Evolutionary conservation across 192 early-diverging fungal genomes (phyloP), one percentile per base, ranked within the genome.

Genomic region (Backusella tuberculispora): DNA sequence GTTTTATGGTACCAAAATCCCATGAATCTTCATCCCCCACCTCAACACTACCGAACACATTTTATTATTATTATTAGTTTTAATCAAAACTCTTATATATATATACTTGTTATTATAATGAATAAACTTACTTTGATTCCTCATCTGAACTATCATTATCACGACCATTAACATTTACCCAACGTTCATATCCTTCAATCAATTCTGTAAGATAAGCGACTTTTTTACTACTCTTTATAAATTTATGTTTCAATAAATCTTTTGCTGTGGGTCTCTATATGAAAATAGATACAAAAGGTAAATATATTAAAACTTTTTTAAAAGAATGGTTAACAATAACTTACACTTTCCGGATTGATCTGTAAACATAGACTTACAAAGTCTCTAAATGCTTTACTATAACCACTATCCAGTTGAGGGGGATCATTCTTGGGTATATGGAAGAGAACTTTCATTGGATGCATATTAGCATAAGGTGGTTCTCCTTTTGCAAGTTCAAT

Each of bases 371-470:
- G 72, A 7, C 85, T 74, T 9, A 98, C 88, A 86, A 99, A 98
- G 53, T 98, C 96, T 74, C 93, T 91, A 85, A 99, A 97, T 0
- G 86, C 74, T 78, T 90, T 92, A 43, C 92, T 91, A 77, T 91
- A 97, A 26, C 85, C 83, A 15, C 91, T 90, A 42, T 91, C 92
- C 46, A 98, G 84, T 66, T 80, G 76, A 45, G 97, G 96, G 17
- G 98, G 95, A 19, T 92, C 89, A 64, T 94, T 93, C 78, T 96
- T 94, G 29, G 95, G 96, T 69, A 98, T 98, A 50, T 96, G 83
- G 76, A 98, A 96, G 44, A 99, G 83, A 14, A 95, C 98, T 77
- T 95, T 93, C 93, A 98, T 95, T 6, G 97, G 96, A 73, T 95
- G 96, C 76, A 96, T 85, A 73, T 99, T 93, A 12, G 95, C 93